Evolutionary conservation across 177 flowering plant genomes (phyloP).

Genomic region (Tripterygium wilfordii): DNA sequence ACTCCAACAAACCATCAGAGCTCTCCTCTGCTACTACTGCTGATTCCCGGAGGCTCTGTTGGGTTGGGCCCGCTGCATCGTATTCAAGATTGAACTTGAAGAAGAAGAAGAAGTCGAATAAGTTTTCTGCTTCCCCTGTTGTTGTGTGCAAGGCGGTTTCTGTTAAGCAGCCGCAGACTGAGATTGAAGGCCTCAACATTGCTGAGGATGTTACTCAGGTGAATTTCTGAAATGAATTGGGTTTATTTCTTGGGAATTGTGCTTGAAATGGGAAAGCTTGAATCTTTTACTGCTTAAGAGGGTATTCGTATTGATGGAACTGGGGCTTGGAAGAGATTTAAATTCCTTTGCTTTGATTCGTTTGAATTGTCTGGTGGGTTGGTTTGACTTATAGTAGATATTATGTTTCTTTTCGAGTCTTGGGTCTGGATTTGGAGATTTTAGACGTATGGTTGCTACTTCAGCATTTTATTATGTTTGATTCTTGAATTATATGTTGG

Average conservation of each 20-base stretch:
- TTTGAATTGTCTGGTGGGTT: too few relatives aligned
- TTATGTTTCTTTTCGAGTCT: too few relatives aligned
- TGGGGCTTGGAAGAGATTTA: too few relatives aligned
- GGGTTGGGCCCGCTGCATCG: background rate
- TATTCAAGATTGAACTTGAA: slow-evolving; percentile 17
- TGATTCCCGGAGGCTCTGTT: slow-evolving; percentile 1
- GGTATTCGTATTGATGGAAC: background rate
- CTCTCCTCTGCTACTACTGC: too few relatives aligned
- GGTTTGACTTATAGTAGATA: too few relatives aligned
- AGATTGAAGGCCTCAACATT: slow-evolving; percentile 74
- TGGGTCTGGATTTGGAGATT: too few relatives aligned
- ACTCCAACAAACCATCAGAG: slow-evolving; percentile 14
- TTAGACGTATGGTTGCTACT: too few relatives aligned
- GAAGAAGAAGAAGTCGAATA: background rate
- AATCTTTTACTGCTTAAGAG: too few relatives aligned
- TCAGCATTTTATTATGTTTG: too few relatives aligned
- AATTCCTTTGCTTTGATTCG: too few relatives aligned
- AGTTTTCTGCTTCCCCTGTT: slow-evolving; percentile 10
- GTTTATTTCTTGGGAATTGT: background rate
- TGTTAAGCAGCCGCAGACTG: slow-evolving; percentile 39
- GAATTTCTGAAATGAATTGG: slow-evolving; percentile 7
- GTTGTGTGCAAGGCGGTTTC: slow-evolving; percentile 66
- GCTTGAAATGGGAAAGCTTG: background rate
- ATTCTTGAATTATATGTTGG: too few relatives aligned
- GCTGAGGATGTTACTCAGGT: slow-evolving; percentile 89